Evolutionary conservation across 331 rosid species (phyloP), one percentile per base, ranked within the genome.

Genomic region (Stylosanthes scabra): DNA sequence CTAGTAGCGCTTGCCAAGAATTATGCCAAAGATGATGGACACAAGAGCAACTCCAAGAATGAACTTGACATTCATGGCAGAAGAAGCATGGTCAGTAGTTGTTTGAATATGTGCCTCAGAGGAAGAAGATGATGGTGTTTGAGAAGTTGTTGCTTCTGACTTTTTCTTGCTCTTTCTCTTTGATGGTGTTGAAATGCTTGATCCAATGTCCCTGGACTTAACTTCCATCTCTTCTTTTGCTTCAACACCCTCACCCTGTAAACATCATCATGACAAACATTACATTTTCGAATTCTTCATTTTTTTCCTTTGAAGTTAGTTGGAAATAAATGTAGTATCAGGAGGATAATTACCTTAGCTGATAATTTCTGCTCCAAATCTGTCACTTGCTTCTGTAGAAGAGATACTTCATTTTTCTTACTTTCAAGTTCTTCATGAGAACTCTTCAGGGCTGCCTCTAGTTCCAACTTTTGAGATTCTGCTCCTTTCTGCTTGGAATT

Each of bases 1-100:
- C 83, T 90, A 95, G 81, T 92, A 95, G 44, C 81, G 87, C 73
- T 90, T 95, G 69, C 98, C 99, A 78, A 95, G 93, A 74, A 92
- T 79, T 68, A 95, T 59, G 69, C 99, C 97, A 15, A 88, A 5
- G 74, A 92, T 85, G 69, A 81, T 87, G 45, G 99, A 92, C 8
- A 90, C 85, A 11, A 95, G 60, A 75, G 91, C 97, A 37, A 90
- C 92, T 69, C 83, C 97, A 60, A 92, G 66, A 47, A 88, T 71
- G 81, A 82, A 39, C 89, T 95, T 90, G 51, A 79, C 16, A 66
- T 80, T 80, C 65, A 75, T 71, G 78, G 81, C 11, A 5, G 91
- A 72, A 3, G 99, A 88, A 80, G 50, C 88, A 57, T 80, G 88
- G 3, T 71, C 81, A 4, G 84, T 31, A 31, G 0, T 31, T 31